Base-by-base conservation (phyloP, 805 yeast genomes). In the Saturnispora zaruensis region DNA sequence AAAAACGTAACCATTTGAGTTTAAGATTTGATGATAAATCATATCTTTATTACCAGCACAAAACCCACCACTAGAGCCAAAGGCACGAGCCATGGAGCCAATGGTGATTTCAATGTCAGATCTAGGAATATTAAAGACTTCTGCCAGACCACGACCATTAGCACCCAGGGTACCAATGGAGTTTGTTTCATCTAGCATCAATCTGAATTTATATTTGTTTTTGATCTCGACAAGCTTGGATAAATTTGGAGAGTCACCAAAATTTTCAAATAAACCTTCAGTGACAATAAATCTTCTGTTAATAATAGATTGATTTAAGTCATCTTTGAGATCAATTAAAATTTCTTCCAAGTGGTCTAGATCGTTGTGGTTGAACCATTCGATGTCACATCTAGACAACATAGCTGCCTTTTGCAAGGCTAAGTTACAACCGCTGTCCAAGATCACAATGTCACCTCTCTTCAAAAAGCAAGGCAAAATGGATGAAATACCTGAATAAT, bases 381-480 rank as follows among this genome's bases (percentile, higher is more conserved):
- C 88, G 46, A 90, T 78, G 49, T 86, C 84, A 58, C 96, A 85
- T 64, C 99, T 82, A 44, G 96, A 82, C 51, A 93, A 78, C 57
- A 82, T 76, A 54, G 88, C 75, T 5, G 96, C 98, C 64, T 89
- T 91, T 70, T 91, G 97, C 51, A 89, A 70, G 5, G 91, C 78
- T 50, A 91, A 64, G 56, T 77, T 79, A 34, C 83, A 81, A 28
- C 84, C 84, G 46, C 84, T 76, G 67, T 93, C 99, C 23, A 87
- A 96, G 48, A 93, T 81, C 54, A 89, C 81, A 54, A 87, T 75
- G 66, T 93, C 99, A 56, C 98, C 98, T 68, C 99, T 82, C 65
- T 93, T 93, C 57, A 91, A 75, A 66, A 93, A 93, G 45, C 96
- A 89, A 6, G 98, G 96, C 49, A 93, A 72, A 11, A 91, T 95